Conservation (phyloP, 345 rosid genomes). For the Syzygium aromaticum region DNA sequence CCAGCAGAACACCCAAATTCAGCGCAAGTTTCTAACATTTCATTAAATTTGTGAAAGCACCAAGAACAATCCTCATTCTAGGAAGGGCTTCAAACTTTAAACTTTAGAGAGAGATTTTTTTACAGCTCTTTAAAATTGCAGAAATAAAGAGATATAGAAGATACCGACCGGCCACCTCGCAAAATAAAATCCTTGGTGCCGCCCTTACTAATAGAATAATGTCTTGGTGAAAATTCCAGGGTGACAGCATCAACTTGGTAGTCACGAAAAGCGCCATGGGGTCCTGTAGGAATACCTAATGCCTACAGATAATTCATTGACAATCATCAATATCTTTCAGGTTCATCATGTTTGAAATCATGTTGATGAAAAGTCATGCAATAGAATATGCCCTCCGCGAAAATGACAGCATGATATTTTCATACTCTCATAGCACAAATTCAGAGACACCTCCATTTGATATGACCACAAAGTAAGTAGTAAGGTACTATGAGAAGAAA, state of each 20-base stretch:
- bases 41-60: not conserved
- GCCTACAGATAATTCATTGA: constrained; percentile 33
- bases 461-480: not conserved
- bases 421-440: not conserved
- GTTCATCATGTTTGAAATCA: not conserved
- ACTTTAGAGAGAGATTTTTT: not conserved
- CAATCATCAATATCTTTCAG: not conserved
- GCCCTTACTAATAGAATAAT: constrained; percentile 31
- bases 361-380: not conserved
- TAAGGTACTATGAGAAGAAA: not conserved
- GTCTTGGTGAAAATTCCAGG: constrained; percentile 65
- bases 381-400: not conserved
- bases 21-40: not conserved
- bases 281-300: constrained; percentile 86
- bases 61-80: not conserved
- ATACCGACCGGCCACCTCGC: constrained; percentile 63
- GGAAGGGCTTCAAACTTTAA: not conserved
- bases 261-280: constrained; percentile 96
- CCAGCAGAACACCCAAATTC: not conserved
- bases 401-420: not conserved
- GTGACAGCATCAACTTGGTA: constrained; percentile 94
- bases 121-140: not conserved
- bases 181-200: constrained; percentile 57
- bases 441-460: not conserved
- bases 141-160: constrained; percentile 1